Evolutionary conservation across 257 asterid genomes (phyloP), one percentile per base, ranked within the genome.

Genomic region (Coffea canephora): DNA sequence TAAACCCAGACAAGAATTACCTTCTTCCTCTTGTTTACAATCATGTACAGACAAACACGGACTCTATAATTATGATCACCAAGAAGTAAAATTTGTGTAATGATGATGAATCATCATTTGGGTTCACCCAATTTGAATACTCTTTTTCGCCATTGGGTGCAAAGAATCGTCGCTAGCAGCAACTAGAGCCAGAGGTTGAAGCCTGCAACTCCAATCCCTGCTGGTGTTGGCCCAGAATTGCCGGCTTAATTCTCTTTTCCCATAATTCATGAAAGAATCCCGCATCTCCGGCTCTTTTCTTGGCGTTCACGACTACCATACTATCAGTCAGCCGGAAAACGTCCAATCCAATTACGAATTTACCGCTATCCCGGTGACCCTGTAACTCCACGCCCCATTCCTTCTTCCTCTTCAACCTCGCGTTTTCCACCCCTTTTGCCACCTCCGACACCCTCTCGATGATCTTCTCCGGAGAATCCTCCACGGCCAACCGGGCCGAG

Each of bases 241-340:
- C 77, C 25, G 97, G 93, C 86, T 83, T 84, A 67, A 93, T 82
- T 55, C 87, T 88, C 12, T 86, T 86, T 72, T 79, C 88, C 91
- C 91, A 87, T 61, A 90, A 15, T 31, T 85, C 84, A 1, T 79
- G 81, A 36, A 90, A 94, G 9, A 82, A 84, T 8, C 77, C 71
- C 62, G 83, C 78, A 15, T 91, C 90, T 10, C 98, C 98, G 19
- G 84, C 82, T 66, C 80, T 85, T 75, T 88, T 76, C 57, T 84
- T 91, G 61, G 82, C 90, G 77, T 93, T 97, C 75, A 95, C 91
- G 1, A 95, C 91, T 0, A 86, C 90, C 80, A 93, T 79, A 6
- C 55, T 59, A 21, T 84, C 89, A 0, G 92, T 94, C 83, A 94
- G 75, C 69, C 85, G 91, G 86, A 78, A 78, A 50, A 93, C 83